Evolutionary conservation across 768 basidiomycete species (phyloP).

Genomic region (Artomyces pyxidatus): DNA sequence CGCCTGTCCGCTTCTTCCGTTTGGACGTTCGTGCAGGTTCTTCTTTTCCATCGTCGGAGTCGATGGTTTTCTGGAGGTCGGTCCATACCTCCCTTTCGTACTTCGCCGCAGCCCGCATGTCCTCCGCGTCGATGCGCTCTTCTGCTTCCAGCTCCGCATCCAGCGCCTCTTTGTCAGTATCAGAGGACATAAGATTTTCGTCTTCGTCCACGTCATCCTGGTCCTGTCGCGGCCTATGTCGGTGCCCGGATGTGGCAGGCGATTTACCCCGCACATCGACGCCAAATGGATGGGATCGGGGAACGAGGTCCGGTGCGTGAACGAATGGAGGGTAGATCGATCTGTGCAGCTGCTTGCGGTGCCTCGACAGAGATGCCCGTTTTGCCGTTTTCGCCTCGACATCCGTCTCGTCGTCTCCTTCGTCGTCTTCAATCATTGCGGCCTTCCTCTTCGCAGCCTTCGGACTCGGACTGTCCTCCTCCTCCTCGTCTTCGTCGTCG

Average conservation of each 20-base stretch:
- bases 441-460: too few relatives aligned
- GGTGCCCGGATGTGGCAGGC: background rate
- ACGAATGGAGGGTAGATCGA: slow-evolving; percentile 30
- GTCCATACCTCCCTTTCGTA: slow-evolving; percentile 39
- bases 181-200: slow-evolving; percentile 16
- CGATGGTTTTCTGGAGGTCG: background rate
- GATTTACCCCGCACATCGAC: slow-evolving; percentile 18
- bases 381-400: slow-evolving; percentile 13
- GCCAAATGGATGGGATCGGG: slow-evolving; percentile 14
- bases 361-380: background rate
- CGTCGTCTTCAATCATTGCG: slow-evolving; percentile 5
- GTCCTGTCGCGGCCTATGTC: slow-evolving; percentile 10
- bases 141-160: slow-evolving; percentile 36
- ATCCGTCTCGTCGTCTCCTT: slow-evolving; percentile 5
- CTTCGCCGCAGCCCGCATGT: slow-evolving; percentile 23
- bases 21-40: background rate
- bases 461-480: too few relatives aligned
- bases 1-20: background rate
- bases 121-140: slow-evolving; percentile 29
- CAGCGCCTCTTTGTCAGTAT: slow-evolving; percentile 31
- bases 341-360: slow-evolving; percentile 17
- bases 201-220: too few relatives aligned
- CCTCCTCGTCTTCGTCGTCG: slow-evolving; percentile 2
- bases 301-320: slow-evolving; percentile 20
- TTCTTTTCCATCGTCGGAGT: background rate